Evolutionary conservation across 2,329 filamentous ascomycete genomes (phyloP), one percentile per base, ranked within the genome.

Genomic region (Cryphonectria naterciae): DNA sequence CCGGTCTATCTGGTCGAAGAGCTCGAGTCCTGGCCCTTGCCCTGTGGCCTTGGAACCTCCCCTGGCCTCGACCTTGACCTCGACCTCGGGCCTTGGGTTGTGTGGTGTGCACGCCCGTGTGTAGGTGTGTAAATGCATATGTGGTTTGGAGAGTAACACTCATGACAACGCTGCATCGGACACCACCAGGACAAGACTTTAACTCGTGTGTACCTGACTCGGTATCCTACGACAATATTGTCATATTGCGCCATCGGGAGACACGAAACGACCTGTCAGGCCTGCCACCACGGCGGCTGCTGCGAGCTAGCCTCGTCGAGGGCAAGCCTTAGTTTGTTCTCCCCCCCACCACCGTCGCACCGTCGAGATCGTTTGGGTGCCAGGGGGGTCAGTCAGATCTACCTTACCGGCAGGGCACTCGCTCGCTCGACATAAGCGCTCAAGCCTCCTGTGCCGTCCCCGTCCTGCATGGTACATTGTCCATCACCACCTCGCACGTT

Each of bases 231-330:
- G 15, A 19, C 52, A 56, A n/a, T 56, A 56, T 28, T 11, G 28
- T 28, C 52, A 25, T 25, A 56, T 56, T 11, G 25, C 54, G 25
- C 54, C 25, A 58, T 32, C 54, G 19, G 15, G 54, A 58, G 6
- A 58, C 54, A 58, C 25, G 15, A 32, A 32, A 32, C 54, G 28
- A 58, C 54, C 54, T 58, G 54, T 32, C 54, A 58, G 25, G 11
- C 25, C 52, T 56, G 25, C 52, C 25, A 28, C 52, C 52, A 17
- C 52, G 52, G 52, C 52, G 52, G 11, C 52, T 28, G 25, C n/a
- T 28, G n/a, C n/a, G 28, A 17, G 52, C 54, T 32, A 58, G 54
- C 54, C 54, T 58, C 28, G 54, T 58, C 54, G 54, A 58, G 54
- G 54, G 25, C 54, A 32, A 32, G 54, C 25, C 54, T 32, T 13